Evolutionary conservation across 345 rosid species (phyloP).

Genomic region (Gossypium herbaceum): DNA sequence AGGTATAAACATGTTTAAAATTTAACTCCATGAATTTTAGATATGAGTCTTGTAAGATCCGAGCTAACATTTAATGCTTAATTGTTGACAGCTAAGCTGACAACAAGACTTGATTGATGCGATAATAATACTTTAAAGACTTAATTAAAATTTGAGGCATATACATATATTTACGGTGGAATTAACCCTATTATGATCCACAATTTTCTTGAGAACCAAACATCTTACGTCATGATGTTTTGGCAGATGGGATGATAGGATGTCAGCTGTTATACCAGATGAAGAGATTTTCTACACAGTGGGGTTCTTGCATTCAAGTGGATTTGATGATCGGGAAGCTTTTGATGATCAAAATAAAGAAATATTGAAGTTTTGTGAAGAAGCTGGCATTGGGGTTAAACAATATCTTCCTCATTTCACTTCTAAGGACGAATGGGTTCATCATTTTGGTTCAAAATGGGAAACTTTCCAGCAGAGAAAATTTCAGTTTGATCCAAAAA

Average conservation of each 20-base stretch:
- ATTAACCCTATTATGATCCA: neutral
- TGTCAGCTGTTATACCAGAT: slow-evolving; percentile 63
- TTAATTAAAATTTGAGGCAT: too few species aligned
- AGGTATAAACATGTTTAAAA: too few species aligned
- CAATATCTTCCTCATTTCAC: slow-evolving; percentile 64
- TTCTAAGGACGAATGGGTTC: slow-evolving; percentile 53
- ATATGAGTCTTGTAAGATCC: too few species aligned
- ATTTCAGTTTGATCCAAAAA: slow-evolving; percentile 72
- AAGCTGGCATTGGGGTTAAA: slow-evolving; percentile 48
- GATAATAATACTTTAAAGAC: neutral
- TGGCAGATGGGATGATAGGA: slow-evolving; percentile 75
- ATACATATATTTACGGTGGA: neutral
- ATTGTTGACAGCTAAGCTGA: too few species aligned
- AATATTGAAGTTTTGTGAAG: slow-evolving; percentile 50
- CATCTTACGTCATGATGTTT: neutral
- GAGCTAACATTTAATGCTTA: too few species aligned
- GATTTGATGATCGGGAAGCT: slow-evolving; percentile 48
- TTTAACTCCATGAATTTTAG: too few species aligned
- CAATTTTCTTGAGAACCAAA: neutral
- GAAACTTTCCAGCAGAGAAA: slow-evolving; percentile 42
- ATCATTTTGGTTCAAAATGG: slow-evolving; percentile 87
- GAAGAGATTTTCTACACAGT: slow-evolving; percentile 79
- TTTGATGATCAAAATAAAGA: slow-evolving; percentile 57
- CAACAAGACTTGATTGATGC: too few species aligned
- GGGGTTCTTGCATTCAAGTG: slow-evolving; percentile 70